Base-by-base conservation (phyloP, 805 yeast genomes). In the Lipomyces yamadae region DNA sequence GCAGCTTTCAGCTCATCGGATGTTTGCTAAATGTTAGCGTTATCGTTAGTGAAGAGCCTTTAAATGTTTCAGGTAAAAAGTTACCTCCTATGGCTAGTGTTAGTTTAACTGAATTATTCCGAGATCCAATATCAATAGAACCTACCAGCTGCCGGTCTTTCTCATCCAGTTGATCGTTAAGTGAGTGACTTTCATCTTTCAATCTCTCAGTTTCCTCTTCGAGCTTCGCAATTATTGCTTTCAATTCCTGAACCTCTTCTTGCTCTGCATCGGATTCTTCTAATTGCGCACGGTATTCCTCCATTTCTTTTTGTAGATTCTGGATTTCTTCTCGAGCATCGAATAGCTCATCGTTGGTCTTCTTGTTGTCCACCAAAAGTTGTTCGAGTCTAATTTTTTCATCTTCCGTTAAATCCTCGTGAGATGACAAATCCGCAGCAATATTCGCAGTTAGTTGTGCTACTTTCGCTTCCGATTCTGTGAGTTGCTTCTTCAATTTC, bases 241-340 rank as follows among this genome's bases (percentile, higher is more conserved):
- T 54, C 29, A 62, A 18, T 18, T 62, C 67, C 11, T 61, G 56
- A 15, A 50, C n/a, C 42, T 60, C 65, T 10, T 48, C 18, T 24
- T 67, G 64, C 10, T 64, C 70, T 18, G 48, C 55, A 7, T 69
- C 70, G 11, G 71, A 53, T 37, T 70, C 68, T 6, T 68, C 71
- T 18, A 62, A 30, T 24, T 68, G 63, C 6, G 59, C 58, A 4
- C 65, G 56, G 32, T 60, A 70, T n/a, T 70, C 71, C 29, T 65
- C 68, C 69, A 70, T 68, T 56, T 70, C 65, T 6, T 56, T 32
- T 48, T 60, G 69, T 18, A 70, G 61, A n/a, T 50, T 55, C 13
- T 60, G 61, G 13, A 70, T 57, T 24, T 62, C 65, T 4, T 56
- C 35, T 15, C 52, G 63, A 2, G 70, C 68, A 24, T 67, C 68